Evolutionary conservation across 2,329 filamentous ascomycete species (phyloP).

Genomic region (Colletotrichum filicis): DNA sequence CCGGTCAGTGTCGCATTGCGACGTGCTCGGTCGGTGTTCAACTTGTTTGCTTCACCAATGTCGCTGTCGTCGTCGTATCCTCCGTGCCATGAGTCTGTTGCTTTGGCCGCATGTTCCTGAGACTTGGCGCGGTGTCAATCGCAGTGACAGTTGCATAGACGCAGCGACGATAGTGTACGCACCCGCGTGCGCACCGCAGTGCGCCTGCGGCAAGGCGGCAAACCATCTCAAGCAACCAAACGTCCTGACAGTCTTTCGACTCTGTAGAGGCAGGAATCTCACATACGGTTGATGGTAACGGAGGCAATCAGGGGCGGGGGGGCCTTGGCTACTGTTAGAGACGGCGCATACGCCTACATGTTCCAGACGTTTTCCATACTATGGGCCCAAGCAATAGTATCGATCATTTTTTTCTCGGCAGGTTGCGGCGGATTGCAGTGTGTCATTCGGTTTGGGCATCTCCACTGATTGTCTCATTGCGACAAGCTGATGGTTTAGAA

Average conservation of each 20-base stretch:
- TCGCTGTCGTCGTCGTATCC: background rate
- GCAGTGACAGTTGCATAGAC: constrained; percentile 1
- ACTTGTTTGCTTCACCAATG: constrained; percentile 10
- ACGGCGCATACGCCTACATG: constrained; percentile 4
- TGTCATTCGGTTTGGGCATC: constrained; percentile 14
- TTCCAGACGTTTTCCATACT: constrained; percentile 31
- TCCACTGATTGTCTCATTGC: constrained; percentile 28
- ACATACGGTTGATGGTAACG: background rate
- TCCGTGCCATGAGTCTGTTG: constrained; percentile 4
- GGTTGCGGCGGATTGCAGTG: constrained; percentile 23
- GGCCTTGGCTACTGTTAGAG: background rate
- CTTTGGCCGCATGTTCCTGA: background rate
- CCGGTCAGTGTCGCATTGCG: background rate
- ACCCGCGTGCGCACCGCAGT: background rate
- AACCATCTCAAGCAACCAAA: background rate
- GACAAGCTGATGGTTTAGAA: constrained; percentile 20
- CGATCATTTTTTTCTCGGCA: constrained; percentile 21
- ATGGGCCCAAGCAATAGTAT: constrained; percentile 15
- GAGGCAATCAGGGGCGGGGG: constrained; percentile 7
- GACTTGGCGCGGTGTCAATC: constrained; percentile 13
- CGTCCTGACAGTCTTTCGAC: background rate
- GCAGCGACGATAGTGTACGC: background rate
- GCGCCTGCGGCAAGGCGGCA: background rate
- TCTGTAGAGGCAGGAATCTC: background rate
- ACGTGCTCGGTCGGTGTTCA: background rate